These are phyloP conservation scores for Podospora tetraspora DNA, from an alignment of 495 filamentous ascomycete genomes.

Conservation along the genomic window DNA sequence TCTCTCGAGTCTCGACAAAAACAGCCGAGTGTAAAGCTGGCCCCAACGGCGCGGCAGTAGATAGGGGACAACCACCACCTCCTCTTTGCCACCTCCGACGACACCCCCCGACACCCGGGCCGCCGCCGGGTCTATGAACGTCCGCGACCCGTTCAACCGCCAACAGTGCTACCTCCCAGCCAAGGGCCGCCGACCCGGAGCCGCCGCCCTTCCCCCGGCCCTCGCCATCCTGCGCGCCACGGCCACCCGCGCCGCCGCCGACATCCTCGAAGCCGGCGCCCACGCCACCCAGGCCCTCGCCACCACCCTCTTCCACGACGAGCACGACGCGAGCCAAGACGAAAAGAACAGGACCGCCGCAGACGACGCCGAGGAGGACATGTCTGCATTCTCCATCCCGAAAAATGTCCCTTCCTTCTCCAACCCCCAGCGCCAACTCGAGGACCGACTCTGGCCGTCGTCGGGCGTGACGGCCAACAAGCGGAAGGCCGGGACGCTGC, in stretches of 20 bases:
- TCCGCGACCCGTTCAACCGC: conserved; percentile 49
- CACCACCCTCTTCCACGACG: conserved; percentile 2
- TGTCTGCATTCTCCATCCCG: conserved; percentile 59
- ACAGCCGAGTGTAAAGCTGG: not conserved
- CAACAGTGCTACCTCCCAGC: conserved; percentile 22
- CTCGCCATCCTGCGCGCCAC: conserved; percentile 41
- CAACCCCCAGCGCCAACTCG: conserved; percentile 60
- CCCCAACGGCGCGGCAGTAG: not conserved
- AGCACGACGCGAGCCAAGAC: conserved; percentile 14
- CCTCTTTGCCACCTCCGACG: not conserved
- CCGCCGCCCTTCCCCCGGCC: conserved; percentile 31
- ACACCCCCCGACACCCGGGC: not conserved
- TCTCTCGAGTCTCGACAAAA: not conserved
- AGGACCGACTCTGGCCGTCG: conserved; percentile 63
- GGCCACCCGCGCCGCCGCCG: conserved; percentile 35
- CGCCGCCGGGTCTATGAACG: conserved; percentile 38
- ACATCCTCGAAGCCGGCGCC: conserved; percentile 39
- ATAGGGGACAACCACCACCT: not conserved
- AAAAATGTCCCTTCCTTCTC: conserved; percentile 67
- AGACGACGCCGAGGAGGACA: conserved; percentile 36
- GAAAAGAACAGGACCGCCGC: conserved; percentile 21
- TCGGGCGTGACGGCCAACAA: conserved; percentile 24
- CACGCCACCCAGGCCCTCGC: conserved; percentile 39
- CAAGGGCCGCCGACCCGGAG: conserved; percentile 6
- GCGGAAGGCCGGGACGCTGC: conserved; percentile 37